A percentile compares a stretch with the other conserved stretches of the same genome.
Evolutionary conservation across 805 yeast species (phyloP).

Genomic region (Spencermartinsiella europaea): DNA sequence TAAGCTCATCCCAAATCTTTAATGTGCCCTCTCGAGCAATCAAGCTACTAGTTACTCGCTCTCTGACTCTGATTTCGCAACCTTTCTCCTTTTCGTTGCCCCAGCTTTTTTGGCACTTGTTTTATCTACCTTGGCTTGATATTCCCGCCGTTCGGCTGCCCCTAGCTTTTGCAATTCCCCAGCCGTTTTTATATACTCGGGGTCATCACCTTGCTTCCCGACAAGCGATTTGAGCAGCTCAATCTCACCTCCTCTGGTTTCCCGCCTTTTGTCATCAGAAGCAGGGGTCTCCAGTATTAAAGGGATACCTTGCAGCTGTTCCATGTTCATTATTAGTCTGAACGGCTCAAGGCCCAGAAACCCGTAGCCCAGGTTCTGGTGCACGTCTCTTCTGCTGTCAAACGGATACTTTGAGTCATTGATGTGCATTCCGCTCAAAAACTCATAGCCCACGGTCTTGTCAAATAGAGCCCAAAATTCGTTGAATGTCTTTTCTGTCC

Average conservation of each 20-base stretch:
- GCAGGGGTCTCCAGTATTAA: slow-evolving; percentile 84
- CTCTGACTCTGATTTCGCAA: too few relatives aligned
- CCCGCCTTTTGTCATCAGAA: slow-evolving; percentile 44
- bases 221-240: slow-evolving; percentile 73
- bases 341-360: slow-evolving; percentile 84
- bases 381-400: slow-evolving; percentile 85
- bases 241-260: slow-evolving; percentile 68
- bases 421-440: slow-evolving; percentile 74
- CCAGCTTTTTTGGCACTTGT: slow-evolving; percentile 29
- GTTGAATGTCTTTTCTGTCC: slow-evolving; percentile 51
- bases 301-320: slow-evolving; percentile 61
- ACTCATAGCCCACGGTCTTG: slow-evolving; percentile 63
- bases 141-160: slow-evolving; percentile 62
- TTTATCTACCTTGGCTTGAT: slow-evolving; percentile 56
- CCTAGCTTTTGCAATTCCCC: slow-evolving; percentile 55
- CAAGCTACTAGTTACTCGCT: too few relatives aligned
- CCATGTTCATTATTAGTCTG: slow-evolving; percentile 66
- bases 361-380: slow-evolving; percentile 84
- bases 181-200: slow-evolving; percentile 47
- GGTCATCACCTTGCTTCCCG: slow-evolving; percentile 49
- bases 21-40: too few relatives aligned
- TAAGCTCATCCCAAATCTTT: too few relatives aligned
- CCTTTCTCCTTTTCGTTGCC: neutral
- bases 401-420: slow-evolving; percentile 95
- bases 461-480: slow-evolving; percentile 78